A percentile compares a stretch with the other conserved stretches of the same genome.
Evolutionary conservation across 2,329 filamentous ascomycete species (phyloP).

Genomic region (Endocalyx cinctus): DNA sequence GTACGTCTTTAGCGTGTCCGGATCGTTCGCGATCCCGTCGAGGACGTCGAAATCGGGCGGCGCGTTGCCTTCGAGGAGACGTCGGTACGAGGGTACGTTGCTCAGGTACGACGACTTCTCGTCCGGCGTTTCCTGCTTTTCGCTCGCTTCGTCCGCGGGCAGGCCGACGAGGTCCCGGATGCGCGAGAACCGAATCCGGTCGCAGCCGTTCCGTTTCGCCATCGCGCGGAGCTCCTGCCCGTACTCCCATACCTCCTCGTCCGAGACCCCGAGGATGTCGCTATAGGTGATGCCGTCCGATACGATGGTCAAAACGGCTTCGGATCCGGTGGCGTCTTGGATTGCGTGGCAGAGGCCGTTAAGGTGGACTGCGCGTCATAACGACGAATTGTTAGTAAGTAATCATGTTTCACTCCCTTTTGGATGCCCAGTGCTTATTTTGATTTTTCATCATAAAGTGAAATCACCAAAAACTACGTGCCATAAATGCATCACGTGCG

Average conservation of each 20-base stretch:
- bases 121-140: constrained; percentile 6
- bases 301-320: constrained; percentile 10
- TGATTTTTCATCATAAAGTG: too few relatives aligned
- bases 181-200: constrained; percentile 9
- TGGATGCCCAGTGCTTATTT: too few relatives aligned
- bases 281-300: constrained; percentile 14
- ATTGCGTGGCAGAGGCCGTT: constrained; percentile 11
- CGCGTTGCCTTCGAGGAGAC: constrained; percentile 6
- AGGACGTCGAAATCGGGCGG: constrained; percentile 9
- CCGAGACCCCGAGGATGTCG: constrained; percentile 11
- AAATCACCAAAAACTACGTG: too few relatives aligned
- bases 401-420: too few relatives aligned
- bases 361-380: too few relatives aligned
- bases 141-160: too few relatives aligned
- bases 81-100: constrained; percentile 6
- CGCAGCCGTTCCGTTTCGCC: constrained; percentile 8
- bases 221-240: constrained; percentile 7
- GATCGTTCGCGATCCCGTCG: constrained; percentile 9
- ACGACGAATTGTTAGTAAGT: too few relatives aligned
- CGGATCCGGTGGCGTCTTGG: constrained; percentile 6
- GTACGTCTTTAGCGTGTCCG: constrained; percentile 8
- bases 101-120: constrained; percentile 4
- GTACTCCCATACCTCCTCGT: constrained; percentile 12
- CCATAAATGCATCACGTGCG: too few relatives aligned
- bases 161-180: constrained; percentile 12